Percentiles rank a stretch among this genome's conserved stretches.
Conservation (phyloP, 768 basidiomycete genomes). For the Omphalotus guepiniiformis region DNA sequence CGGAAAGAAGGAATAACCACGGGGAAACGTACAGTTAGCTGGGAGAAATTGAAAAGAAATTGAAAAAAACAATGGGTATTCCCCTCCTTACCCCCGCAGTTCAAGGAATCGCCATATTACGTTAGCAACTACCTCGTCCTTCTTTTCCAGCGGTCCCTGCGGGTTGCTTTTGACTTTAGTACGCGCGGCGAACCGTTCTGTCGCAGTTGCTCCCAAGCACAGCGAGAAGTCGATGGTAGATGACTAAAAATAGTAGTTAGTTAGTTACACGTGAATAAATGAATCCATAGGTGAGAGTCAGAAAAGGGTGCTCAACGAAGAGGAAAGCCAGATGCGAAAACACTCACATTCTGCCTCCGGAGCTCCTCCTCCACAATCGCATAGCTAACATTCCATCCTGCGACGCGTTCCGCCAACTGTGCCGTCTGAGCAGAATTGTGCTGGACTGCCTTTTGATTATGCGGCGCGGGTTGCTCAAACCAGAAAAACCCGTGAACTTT, state of each 20-base stretch:
- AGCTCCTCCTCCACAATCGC: slow-evolving; percentile 89
- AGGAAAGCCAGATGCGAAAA: slow-evolving; percentile 10
- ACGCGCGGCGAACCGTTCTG: slow-evolving; percentile 74
- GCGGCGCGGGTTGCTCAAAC: slow-evolving; percentile 60
- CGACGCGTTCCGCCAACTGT: slow-evolving; percentile 83
- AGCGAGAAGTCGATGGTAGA: slow-evolving; percentile 96
- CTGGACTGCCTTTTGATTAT: slow-evolving; percentile 51
- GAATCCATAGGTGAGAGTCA: slow-evolving; percentile 12
- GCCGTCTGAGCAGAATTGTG: slow-evolving; percentile 79
- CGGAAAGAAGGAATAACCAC: slow-evolving; percentile 6
- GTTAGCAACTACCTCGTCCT: slow-evolving; percentile 97
- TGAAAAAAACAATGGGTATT: background rate
- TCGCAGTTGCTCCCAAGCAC: slow-evolving; percentile 86
- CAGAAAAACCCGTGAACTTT: slow-evolving; percentile 73
- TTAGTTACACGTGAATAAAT: slow-evolving; percentile 10
- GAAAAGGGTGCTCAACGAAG: slow-evolving; percentile 18
- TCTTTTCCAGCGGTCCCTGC: slow-evolving; percentile 74
- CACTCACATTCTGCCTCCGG: slow-evolving; percentile 89
- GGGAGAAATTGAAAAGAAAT: background rate
- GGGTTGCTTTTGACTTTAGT: slow-evolving; percentile 66
- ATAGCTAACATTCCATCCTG: slow-evolving; percentile 87
- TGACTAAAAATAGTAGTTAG: slow-evolving; percentile 48
- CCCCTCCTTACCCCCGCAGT: slow-evolving; percentile 78
- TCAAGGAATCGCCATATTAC: slow-evolving; percentile 99
- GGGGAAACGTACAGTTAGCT: slow-evolving; percentile 8